Base-by-base conservation (phyloP, 2,329 filamentous ascomycete species). In the Chrysoporthe deuterocubensis region DNA sequence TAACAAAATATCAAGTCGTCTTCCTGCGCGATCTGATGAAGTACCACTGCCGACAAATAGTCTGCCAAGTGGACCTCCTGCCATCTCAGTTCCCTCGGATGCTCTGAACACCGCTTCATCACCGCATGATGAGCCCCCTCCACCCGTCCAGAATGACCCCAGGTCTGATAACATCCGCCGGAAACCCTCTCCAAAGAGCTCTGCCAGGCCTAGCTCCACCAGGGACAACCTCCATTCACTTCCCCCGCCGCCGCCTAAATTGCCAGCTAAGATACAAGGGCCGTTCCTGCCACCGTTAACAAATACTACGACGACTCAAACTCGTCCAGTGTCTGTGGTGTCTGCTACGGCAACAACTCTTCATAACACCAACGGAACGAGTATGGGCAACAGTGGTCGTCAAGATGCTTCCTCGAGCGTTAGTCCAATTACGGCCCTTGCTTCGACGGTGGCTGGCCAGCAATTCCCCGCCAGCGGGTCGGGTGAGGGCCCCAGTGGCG, bases 341-440 rank as follows among this genome's bases (percentile, higher is more conserved):
- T 26, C 48, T 43, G 48, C 34, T 3, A 44, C 50, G 8, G 37
- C 40, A 9, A 26, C 21, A 18, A 7, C 57, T 26, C 9, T 14
- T 21, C 14, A 61, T 61, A 37, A 52, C 57, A 43, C n/a, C 50
- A 67, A 58, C 46, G 48, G 57, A 32, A 64, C 43, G 4, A 32
- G 18, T 26, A 34, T n/a, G 26, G 61, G n/a, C 16, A 52, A 54
- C 40, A 43, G 26, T 14, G 48, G 18, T 57, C 57, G 62, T 14
- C 57, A 50, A 21, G 37, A 34, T 40, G 34, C 16, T 43, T 44
- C 44, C 26, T 42, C 44, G 26, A 44, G 37, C 14, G 50, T 43
- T 44, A 37, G n/a, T n/a, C 40, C 18, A 59, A 48, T 62, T n/a
- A 21, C 52, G 14, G 40, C 46, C 14, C 11, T 44, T 44, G 26